These are phyloP conservation scores for Cytospora schulzeri DNA, from an alignment of 2,329 filamentous ascomycete species.

Conservation along the genomic window DNA sequence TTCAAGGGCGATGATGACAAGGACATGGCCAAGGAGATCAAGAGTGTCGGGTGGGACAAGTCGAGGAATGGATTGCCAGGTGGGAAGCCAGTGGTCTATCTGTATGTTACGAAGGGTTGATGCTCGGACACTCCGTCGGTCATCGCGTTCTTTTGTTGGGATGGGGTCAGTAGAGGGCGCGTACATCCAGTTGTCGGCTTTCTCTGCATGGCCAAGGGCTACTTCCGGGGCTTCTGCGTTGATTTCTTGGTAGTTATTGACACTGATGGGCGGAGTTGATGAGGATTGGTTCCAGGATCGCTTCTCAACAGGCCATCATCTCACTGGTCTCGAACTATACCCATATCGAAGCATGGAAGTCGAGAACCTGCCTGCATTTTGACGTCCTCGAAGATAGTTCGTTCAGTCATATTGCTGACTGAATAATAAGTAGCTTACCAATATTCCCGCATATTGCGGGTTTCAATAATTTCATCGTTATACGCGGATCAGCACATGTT, in stretches of 20 bases:
- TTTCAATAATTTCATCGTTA: too few relatives aligned
- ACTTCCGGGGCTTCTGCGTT: neutral
- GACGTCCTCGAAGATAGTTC: neutral
- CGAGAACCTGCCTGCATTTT: neutral
- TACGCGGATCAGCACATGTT: too few relatives aligned
- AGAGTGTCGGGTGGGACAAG: slow-evolving; percentile 61
- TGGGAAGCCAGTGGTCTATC: slow-evolving; percentile 58
- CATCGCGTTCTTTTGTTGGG: neutral
- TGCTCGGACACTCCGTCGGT: neutral
- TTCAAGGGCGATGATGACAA: slow-evolving; percentile 53
- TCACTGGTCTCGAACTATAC: neutral
- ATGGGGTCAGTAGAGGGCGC: neutral
- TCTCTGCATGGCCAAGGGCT: neutral
- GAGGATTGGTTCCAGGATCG: neutral
- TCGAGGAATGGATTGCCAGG: slow-evolving; percentile 49
- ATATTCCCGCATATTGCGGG: too few relatives aligned
- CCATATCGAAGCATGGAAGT: neutral
- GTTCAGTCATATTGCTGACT: neutral
- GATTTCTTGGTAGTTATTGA: neutral
- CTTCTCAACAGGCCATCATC: neutral
- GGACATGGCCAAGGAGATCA: slow-evolving; percentile 52
- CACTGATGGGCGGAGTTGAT: neutral
- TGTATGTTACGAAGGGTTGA: slow-evolving; percentile 60
- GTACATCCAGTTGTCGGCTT: neutral
- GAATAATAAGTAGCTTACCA: too few relatives aligned